A percentile compares a stretch with the other conserved stretches of the same genome.
These are phyloP conservation scores for Byssoonygena ceratinophila DNA, from an alignment of 2,329 filamentous ascomycete genomes.

Conservation along the genomic window DNA sequence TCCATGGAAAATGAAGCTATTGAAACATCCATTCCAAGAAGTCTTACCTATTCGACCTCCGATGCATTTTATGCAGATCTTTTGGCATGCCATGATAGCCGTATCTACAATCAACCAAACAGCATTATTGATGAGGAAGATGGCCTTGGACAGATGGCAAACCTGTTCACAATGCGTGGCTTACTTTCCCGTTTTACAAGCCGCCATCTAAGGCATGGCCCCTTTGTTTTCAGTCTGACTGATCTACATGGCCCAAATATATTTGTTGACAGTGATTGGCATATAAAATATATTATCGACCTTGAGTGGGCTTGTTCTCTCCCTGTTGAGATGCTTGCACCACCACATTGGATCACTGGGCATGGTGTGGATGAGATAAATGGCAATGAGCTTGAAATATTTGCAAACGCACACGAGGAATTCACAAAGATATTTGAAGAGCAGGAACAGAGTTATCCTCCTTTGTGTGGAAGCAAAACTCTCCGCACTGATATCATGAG, in stretches of 20 bases:
- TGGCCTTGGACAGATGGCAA: conserved; percentile 25
- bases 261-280: conserved; percentile 25
- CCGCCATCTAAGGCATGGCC: conserved; percentile 22
- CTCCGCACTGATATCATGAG: conserved; percentile 3
- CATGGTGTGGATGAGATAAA: conserved; percentile 15
- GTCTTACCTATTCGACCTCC: conserved; percentile 24
- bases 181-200: conserved; percentile 22
- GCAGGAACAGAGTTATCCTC: neutral
- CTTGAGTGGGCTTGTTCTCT: conserved; percentile 27
- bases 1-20: conserved; percentile 28
- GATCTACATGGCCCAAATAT: conserved; percentile 36
- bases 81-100: conserved; percentile 28
- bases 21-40: conserved; percentile 24
- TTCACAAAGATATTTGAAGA: conserved; percentile 7
- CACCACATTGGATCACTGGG: conserved; percentile 24
- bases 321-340: conserved; percentile 24
- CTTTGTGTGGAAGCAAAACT: neutral
- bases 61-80: conserved; percentile 27
- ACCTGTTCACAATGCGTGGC: conserved; percentile 24
- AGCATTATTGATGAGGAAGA: conserved; percentile 23
- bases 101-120: conserved; percentile 29
- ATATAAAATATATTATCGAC: conserved; percentile 27
- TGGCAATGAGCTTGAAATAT: neutral
- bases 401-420: neutral
- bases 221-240: conserved; percentile 30